Percentiles rank a stretch among this genome's conserved stretches.
phyloP scores from a whole-genome alignment of 495 filamentous ascomycete species.

The Chaetomium cochliodes region DNA sequence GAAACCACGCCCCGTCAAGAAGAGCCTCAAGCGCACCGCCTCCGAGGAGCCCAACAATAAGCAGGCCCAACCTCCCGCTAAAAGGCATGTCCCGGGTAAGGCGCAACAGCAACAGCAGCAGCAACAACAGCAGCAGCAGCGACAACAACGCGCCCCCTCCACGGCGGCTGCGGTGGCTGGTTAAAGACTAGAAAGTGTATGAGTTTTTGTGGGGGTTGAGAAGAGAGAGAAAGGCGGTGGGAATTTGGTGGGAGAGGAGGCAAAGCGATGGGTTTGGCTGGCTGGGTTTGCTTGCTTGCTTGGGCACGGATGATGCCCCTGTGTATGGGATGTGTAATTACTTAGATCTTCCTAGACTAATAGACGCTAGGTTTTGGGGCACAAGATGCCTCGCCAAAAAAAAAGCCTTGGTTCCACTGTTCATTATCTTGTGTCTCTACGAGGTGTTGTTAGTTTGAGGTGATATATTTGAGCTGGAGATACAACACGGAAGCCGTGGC shows the following conservation, averaged over 20 bases:
- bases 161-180: conserved; percentile 4
- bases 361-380: conserved; percentile 38
- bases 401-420: background rate
- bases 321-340: conserved; percentile 27
- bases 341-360: conserved; percentile 33
- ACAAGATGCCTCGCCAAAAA: conserved; percentile 38
- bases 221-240: too few species aligned
- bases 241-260: background rate
- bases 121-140: conserved; percentile 3
- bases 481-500: too few species aligned
- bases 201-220: too few species aligned
- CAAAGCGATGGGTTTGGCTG: background rate
- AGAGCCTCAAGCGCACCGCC: conserved; percentile 35
- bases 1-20: conserved; percentile 64
- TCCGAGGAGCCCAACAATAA: conserved; percentile 19
- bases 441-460: too few species aligned
- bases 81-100: conserved; percentile 8
- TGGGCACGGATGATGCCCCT: background rate
- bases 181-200: background rate
- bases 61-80: conserved; percentile 7
- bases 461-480: too few species aligned
- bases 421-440: too few species aligned
- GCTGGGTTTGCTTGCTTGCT: background rate
- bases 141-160: background rate
- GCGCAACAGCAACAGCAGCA: conserved; percentile 1